Percentiles rank a stretch among this genome's conserved stretches.
phyloP scores from a whole-genome alignment of 805 yeast species.

The Saccharomycopsis schoenii region DNA sequence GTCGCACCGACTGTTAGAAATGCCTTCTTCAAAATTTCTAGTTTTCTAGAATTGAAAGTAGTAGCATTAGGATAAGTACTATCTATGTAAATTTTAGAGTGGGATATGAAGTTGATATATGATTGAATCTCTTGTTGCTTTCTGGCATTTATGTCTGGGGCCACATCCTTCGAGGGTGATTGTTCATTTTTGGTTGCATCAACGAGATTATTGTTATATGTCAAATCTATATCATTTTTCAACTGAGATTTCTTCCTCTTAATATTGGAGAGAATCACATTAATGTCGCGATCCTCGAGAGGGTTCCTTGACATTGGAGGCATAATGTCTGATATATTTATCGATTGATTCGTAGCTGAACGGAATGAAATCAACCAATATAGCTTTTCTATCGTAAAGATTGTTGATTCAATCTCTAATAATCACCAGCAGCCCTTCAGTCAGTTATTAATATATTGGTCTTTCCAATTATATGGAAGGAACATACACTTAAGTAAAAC shows the following conservation, averaged over 20 bases:
- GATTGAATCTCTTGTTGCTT: constrained; percentile 1
- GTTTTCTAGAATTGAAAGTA: neutral
- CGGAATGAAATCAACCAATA: neutral
- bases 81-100: constrained; percentile 4
- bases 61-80: neutral
- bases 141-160: neutral
- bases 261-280: neutral
- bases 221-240: neutral
- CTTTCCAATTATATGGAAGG: too few species aligned
- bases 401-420: too few species aligned
- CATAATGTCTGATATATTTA: neutral
- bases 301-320: neutral
- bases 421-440: too few species aligned
- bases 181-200: neutral
- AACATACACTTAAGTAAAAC: too few species aligned
- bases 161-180: neutral
- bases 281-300: neutral
- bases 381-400: neutral
- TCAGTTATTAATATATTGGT: too few species aligned
- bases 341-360: neutral
- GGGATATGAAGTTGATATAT: neutral
- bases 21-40: neutral
- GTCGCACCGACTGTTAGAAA: constrained; percentile 5
- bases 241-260: neutral
- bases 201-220: neutral